Evolutionary conservation across 306 rosid genomes (phyloP).

Genomic region (Calophaca sinica): DNA sequence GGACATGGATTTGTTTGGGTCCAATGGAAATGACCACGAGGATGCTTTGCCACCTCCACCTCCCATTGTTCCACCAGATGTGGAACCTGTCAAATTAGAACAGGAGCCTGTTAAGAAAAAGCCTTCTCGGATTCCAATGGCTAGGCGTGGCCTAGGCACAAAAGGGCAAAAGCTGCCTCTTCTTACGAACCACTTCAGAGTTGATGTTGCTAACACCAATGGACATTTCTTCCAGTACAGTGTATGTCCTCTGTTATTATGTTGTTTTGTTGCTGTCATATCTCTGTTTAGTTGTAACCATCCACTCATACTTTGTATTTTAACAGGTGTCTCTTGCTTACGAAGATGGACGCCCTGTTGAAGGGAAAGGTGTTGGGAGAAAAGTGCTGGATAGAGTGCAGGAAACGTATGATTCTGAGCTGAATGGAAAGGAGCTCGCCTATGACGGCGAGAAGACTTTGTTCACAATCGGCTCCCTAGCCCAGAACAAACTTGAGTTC

Average conservation of each 20-base stretch:
- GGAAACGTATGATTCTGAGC: slow-evolving; percentile 73
- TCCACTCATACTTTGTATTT: not conserved
- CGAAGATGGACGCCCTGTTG: slow-evolving; percentile 95
- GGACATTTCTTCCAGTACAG: slow-evolving; percentile 85
- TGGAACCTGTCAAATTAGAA: slow-evolving; percentile 59
- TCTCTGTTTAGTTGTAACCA: not conserved
- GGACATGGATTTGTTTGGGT: slow-evolving; percentile 65
- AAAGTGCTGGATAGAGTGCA: slow-evolving; percentile 77
- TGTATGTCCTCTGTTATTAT: slow-evolving; percentile 57
- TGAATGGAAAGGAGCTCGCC: slow-evolving; percentile 84
- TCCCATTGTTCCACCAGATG: slow-evolving; percentile 73
- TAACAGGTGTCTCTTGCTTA: slow-evolving; percentile 74
- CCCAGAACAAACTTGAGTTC: slow-evolving; percentile 84
- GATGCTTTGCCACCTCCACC: slow-evolving; percentile 82
- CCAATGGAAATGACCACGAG: slow-evolving; percentile 53
- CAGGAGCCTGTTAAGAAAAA: slow-evolving; percentile 58
- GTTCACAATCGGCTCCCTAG: slow-evolving; percentile 87
- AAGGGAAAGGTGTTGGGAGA: slow-evolving; percentile 83
- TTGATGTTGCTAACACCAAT: slow-evolving; percentile 57
- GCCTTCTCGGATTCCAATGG: slow-evolving; percentile 64
- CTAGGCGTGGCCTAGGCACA: slow-evolving; percentile 67
- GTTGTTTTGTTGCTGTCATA: not conserved
- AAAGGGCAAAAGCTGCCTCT: slow-evolving; percentile 70
- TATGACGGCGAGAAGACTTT: slow-evolving; percentile 93
- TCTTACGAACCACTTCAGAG: slow-evolving; percentile 83